Conservation (phyloP, 441 rosid genomes). For the Populus tomentosa region DNA sequence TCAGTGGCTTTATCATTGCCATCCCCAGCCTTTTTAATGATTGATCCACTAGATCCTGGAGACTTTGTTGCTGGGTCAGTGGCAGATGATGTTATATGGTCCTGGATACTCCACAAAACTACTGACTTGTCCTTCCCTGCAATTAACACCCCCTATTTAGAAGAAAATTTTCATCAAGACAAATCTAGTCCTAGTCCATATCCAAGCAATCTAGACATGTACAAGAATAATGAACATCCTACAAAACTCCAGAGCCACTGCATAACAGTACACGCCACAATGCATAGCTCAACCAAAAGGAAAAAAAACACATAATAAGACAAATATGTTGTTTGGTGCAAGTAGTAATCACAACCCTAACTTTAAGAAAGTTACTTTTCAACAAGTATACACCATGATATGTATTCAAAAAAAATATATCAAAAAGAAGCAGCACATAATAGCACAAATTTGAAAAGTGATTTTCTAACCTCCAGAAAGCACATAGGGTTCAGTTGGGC, state of each 20-base stretch:
- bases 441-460: slow-evolving; percentile 21
- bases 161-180: slow-evolving; percentile 19
- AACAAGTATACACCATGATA: not conserved
- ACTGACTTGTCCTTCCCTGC: slow-evolving; percentile 96
- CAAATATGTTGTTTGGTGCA: not conserved
- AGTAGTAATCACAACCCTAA: not conserved
- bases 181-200: not conserved
- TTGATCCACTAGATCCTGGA: slow-evolving; percentile 64
- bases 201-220: not conserved
- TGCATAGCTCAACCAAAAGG: not conserved
- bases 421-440: not conserved
- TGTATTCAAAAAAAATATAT: not conserved
- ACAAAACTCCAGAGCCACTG: not conserved
- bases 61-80: slow-evolving; percentile 60
- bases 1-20: slow-evolving; percentile 55
- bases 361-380: not conserved
- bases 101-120: slow-evolving; percentile 98
- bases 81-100: slow-evolving; percentile 70
- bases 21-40: slow-evolving; percentile 59
- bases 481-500: slow-evolving; percentile 93
- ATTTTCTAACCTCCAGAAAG: slow-evolving; percentile 89
- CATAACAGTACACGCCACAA: not conserved
- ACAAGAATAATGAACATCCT: not conserved
- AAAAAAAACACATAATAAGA: not conserved
- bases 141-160: slow-evolving; percentile 16